phyloP scores from a whole-genome alignment of 768 basidiomycete species.

The Heimioporus sp. region DNA sequence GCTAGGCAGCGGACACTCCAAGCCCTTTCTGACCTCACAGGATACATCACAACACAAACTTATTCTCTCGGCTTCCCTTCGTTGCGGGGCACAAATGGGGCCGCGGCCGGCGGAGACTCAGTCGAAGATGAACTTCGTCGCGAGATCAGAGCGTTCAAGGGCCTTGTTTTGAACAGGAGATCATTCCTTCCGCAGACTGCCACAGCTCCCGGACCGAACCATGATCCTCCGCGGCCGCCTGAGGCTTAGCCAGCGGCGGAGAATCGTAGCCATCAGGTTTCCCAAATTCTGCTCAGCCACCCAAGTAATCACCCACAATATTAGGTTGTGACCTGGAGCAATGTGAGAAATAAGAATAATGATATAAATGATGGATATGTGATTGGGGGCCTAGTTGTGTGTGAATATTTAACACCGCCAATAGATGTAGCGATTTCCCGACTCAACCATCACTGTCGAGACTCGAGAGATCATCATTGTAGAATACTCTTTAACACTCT shows the following conservation, averaged over 20 bases:
- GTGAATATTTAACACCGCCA: background rate
- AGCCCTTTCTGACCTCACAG: slow-evolving; percentile 68
- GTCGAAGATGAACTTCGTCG: slow-evolving; percentile 64
- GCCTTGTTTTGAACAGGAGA: slow-evolving; percentile 72
- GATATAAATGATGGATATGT: background rate
- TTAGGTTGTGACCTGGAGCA: background rate
- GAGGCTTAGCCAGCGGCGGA: no score
- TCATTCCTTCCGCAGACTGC: slow-evolving; percentile 22
- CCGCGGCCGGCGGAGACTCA: slow-evolving; percentile 17
- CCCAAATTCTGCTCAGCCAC: background rate
- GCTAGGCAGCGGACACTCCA: slow-evolving; percentile 62
- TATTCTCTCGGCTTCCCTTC: slow-evolving; percentile 38
- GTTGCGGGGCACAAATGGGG: slow-evolving; percentile 17
- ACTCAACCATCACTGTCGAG: background rate
- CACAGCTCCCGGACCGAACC: slow-evolving; percentile 6
- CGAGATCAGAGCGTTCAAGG: slow-evolving; percentile 77
- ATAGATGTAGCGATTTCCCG: background rate
- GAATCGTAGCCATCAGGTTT: no score
- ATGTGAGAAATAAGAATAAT: background rate
- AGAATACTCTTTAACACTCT: slow-evolving; percentile 33
- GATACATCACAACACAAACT: slow-evolving; percentile 74
- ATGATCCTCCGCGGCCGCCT: background rate
- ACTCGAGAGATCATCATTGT: background rate
- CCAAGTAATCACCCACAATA: no score
- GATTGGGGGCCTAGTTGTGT: background rate